Base-by-base conservation (phyloP, 208 protist genomes). In the Vickermania spadyakhi region DNA sequence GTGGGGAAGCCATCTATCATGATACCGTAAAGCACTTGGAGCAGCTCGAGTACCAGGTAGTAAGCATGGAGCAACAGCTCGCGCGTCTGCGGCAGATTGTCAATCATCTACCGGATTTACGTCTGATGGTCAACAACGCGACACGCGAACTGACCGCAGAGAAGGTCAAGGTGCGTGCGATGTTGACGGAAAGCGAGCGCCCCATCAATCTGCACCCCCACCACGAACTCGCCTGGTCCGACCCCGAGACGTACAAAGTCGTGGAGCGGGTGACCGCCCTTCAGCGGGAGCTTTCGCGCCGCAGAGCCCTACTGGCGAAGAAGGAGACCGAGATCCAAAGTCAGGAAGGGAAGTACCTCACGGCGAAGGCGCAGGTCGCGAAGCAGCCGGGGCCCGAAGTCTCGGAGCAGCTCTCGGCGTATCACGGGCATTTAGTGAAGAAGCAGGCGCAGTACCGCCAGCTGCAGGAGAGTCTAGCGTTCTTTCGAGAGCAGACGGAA, bases 201-300 rank as follows among this genome's bases (percentile, higher is more conserved):
- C 96, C 97, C 2, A 86, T 98, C 62, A 99, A 99, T 73, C 68
- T 98, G 18, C 98, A 99, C 74, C 75, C 96, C 2, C 97, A 97
- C 90, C 77, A 97, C 61, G 85, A 97, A 58, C 70, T 99, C 14
- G 83, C 97, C 56, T 98, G 93, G 54, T 84, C 88, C 2, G 96
- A 99, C 61, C 97, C 97, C n/a, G 71, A 86, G 25, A 87, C 88
- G 11, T 97, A 82, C 71, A 93, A 96, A 57, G 91, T 98, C 5
- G 68, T 97, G 21, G 75, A 96, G 69, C 96, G 97, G 45, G 96
- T 99, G 28, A 91, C 98, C 31, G 71, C 71, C 21, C 75, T 99
- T 31, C 97, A 99, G 76, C 96, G 96, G 23, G 71, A 95, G 30
- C 84, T 99, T 13, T 96, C 98, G 22, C 66, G 72, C 25, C 98